These are phyloP conservation scores for Wickerhamiella siamensis DNA, from an alignment of 805 yeast species.

Conservation along the genomic window DNA sequence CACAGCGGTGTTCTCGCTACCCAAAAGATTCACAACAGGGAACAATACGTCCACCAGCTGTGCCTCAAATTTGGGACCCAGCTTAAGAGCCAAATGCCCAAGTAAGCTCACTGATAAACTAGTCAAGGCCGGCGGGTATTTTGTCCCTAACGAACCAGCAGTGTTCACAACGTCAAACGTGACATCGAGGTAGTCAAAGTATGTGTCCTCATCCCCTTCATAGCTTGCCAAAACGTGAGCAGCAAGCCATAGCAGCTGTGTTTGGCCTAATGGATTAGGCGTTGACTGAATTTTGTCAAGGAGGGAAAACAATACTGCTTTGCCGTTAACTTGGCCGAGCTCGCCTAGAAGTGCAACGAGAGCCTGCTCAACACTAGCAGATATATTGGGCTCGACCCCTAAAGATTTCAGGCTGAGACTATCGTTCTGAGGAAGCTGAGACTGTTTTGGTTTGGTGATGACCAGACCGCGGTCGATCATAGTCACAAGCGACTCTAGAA, in stretches of 20 bases:
- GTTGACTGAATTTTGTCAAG: constrained; percentile 6
- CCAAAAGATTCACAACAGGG: constrained; percentile 59
- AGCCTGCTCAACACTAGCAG: constrained; percentile 2
- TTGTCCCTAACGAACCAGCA: constrained; percentile 4
- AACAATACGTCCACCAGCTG: constrained; percentile 60
- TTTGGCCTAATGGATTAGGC: constrained; percentile 5
- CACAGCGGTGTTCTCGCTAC: constrained; percentile 35
- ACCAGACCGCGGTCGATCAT: constrained; percentile 7
- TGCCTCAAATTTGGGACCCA: constrained; percentile 28
- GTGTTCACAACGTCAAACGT: constrained; percentile 8
- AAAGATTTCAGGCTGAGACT: not conserved
- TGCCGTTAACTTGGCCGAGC: constrained; percentile 5
- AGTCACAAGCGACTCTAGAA: constrained; percentile 2
- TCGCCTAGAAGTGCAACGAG: constrained; percentile 4
- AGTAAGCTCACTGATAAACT: constrained; percentile 9
- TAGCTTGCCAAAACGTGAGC: constrained; percentile 6
- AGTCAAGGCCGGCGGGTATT: not conserved
- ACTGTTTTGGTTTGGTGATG: not conserved
- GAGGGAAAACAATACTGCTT: not conserved
- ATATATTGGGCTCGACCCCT: not conserved
- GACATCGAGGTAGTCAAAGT: constrained; percentile 11
- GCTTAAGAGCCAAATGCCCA: constrained; percentile 12
- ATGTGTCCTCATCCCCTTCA: not conserved
- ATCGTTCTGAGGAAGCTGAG: not conserved
- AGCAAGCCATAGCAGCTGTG: constrained; percentile 12